Conservation (phyloP, 164 flowering plant genomes). For the Magnolia officinalis region DNA sequence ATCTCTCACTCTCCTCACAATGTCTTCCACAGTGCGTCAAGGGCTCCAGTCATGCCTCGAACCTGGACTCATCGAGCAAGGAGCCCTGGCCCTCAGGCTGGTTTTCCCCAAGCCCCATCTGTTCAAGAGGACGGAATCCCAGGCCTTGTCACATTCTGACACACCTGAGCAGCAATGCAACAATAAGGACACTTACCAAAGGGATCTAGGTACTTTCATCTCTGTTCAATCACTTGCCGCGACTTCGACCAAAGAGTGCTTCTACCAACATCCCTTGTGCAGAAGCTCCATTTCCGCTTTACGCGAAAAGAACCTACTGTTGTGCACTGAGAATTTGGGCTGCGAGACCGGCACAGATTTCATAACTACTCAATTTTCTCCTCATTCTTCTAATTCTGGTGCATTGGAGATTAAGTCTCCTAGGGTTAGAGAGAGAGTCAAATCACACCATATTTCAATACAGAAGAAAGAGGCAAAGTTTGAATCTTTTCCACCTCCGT, state of each 20-base stretch:
- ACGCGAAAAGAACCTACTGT: slow-evolving; percentile 57
- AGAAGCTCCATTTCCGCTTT: slow-evolving; percentile 42
- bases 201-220: background rate
- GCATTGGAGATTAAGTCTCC: background rate
- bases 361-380: background rate
- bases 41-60: slow-evolving; percentile 48
- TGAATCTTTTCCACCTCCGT: slow-evolving; percentile 70
- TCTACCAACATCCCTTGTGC: slow-evolving; percentile 54
- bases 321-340: slow-evolving; percentile 90
- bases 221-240: background rate
- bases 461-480: slow-evolving; percentile 13
- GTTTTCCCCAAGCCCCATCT: slow-evolving; percentile 26
- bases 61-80: slow-evolving; percentile 36
- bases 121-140: background rate
- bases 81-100: slow-evolving; percentile 37
- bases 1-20: slow-evolving; percentile 13
- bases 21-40: slow-evolving; percentile 54
- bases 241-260: background rate
- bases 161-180: background rate
- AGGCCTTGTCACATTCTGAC: background rate
- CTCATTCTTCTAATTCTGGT: slow-evolving; percentile 4
- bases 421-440: background rate
- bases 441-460: background rate
- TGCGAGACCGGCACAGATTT: slow-evolving; percentile 78
- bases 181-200: background rate